Conservation (phyloP, 1,284 basidiomycete genomes). For the Microbotryum lychnidis-dioicae region DNA sequence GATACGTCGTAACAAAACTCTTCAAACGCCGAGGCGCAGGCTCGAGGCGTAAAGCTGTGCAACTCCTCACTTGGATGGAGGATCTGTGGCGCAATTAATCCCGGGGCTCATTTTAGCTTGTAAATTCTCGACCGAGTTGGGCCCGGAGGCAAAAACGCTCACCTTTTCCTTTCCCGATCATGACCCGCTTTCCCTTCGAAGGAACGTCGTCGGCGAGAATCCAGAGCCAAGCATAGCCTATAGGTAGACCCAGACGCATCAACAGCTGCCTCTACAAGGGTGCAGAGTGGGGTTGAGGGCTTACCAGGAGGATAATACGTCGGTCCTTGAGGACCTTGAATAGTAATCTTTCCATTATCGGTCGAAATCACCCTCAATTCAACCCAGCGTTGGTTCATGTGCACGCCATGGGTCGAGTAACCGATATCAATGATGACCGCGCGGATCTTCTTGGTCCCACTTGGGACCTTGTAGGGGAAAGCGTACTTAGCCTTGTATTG, state of each 20-base stretch:
- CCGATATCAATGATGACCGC: constrained; percentile 72
- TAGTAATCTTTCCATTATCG: constrained; percentile 44
- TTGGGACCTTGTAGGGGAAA: constrained; percentile 45
- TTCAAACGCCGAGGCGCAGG: no score
- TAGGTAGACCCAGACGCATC: constrained; percentile 42
- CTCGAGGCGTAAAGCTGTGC: no score
- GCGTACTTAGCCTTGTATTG: constrained; percentile 35
- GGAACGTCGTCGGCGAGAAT: constrained; percentile 62
- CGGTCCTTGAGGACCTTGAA: constrained; percentile 45
- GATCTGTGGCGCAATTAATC: no score
- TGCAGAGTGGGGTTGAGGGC: background rate
- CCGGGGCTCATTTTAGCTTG: no score
- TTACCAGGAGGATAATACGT: constrained; percentile 15
- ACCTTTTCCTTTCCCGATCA: constrained; percentile 49
- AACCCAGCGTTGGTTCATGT: constrained; percentile 45
- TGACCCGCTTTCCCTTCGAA: constrained; percentile 54
- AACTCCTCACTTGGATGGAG: no score
- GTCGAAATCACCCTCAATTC: constrained; percentile 48
- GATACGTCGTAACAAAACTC: no score
- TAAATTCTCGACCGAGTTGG: no score
- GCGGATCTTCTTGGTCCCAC: constrained; percentile 38
- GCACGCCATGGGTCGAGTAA: constrained; percentile 39
- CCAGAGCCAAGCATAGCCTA: constrained; percentile 71
- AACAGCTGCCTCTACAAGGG: background rate
- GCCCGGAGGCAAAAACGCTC: no score